phyloP scores from a whole-genome alignment of 2,329 filamentous ascomycete species.

The Grosmannia huntii region DNA sequence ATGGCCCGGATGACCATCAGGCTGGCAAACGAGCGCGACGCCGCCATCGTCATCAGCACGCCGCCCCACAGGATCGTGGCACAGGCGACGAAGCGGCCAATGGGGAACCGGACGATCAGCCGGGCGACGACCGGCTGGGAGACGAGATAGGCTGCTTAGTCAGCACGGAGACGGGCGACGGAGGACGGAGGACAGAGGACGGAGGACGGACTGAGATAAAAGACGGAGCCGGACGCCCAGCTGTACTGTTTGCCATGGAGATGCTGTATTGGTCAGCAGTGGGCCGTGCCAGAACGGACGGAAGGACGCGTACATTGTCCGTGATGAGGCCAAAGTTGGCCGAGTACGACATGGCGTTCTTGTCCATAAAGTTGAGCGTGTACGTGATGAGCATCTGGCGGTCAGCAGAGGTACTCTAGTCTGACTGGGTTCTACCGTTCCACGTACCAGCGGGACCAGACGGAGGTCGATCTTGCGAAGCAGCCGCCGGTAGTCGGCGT shows the following conservation, averaged over 20 bases:
- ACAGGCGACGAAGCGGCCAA: slow-evolving; percentile 20
- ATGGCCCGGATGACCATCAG: slow-evolving; percentile 18
- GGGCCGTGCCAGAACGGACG: background rate
- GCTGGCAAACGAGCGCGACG: slow-evolving; percentile 16
- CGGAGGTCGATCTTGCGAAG: slow-evolving; percentile 18
- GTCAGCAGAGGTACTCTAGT: background rate
- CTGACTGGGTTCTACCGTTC: too few species aligned
- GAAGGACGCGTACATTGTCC: slow-evolving; percentile 5
- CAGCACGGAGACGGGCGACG: background rate
- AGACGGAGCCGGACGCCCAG: slow-evolving; percentile 7
- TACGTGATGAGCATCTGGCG: slow-evolving; percentile 14
- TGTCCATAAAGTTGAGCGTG: slow-evolving; percentile 18
- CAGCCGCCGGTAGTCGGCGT: slow-evolving; percentile 4
- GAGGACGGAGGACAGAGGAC: too few species aligned
- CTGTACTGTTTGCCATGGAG: slow-evolving; percentile 5
- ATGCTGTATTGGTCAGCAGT: background rate
- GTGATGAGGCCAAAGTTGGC: slow-evolving; percentile 2
- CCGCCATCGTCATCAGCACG: slow-evolving; percentile 17
- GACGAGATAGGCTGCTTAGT: slow-evolving; percentile 1
- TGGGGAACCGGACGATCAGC: slow-evolving; percentile 22
- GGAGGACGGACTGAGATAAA: slow-evolving; percentile 2
- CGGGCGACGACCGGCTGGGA: slow-evolving; percentile 9
- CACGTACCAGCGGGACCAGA: background rate
- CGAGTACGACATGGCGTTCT: slow-evolving; percentile 11
- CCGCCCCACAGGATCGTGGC: slow-evolving; percentile 17